These are phyloP conservation scores for Ceratocystis diversiconidia DNA, from an alignment of 2,329 filamentous ascomycete species.

Conservation along the genomic window DNA sequence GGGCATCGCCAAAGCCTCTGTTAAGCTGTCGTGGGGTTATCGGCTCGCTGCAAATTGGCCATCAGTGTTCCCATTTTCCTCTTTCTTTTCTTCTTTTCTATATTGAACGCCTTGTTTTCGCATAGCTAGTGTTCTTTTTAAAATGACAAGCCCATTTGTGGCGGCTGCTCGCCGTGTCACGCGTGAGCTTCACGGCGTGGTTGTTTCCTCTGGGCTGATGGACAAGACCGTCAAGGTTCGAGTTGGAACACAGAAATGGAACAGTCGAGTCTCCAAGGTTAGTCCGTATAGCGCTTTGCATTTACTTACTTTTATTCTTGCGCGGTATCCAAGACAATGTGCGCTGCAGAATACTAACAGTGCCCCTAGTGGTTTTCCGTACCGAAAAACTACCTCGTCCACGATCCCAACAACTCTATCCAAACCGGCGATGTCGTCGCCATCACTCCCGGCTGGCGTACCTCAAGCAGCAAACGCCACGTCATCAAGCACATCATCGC, in stretches of 20 bases:
- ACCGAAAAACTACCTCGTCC: constrained; percentile 53
- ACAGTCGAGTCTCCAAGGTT: constrained; percentile 59
- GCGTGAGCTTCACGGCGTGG: constrained; percentile 49
- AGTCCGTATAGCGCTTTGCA: constrained; percentile 11
- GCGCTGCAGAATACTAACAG: neutral
- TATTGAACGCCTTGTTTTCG: neutral
- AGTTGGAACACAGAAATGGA: constrained; percentile 57
- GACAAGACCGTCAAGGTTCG: constrained; percentile 66
- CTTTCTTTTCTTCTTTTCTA: neutral
- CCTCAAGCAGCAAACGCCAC: constrained; percentile 53
- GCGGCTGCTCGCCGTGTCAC: constrained; percentile 31
- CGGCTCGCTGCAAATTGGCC: neutral
- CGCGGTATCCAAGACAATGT: too few relatives aligned
- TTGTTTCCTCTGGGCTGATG: constrained; percentile 66
- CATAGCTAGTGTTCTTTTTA: neutral
- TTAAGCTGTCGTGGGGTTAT: neutral
- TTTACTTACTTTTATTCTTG: too few relatives aligned
- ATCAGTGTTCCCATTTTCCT: neutral
- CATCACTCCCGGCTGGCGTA: constrained; percentile 52
- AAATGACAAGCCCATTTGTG: constrained; percentile 28
- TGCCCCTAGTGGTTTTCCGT: constrained; percentile 40
- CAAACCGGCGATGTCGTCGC: constrained; percentile 61
- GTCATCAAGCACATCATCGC: constrained; percentile 63
- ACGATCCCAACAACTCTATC: constrained; percentile 63
- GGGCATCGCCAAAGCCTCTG: neutral